Base-by-base conservation (phyloP, 2,329 filamentous ascomycete genomes). In the Curvularia sp. region DNA sequence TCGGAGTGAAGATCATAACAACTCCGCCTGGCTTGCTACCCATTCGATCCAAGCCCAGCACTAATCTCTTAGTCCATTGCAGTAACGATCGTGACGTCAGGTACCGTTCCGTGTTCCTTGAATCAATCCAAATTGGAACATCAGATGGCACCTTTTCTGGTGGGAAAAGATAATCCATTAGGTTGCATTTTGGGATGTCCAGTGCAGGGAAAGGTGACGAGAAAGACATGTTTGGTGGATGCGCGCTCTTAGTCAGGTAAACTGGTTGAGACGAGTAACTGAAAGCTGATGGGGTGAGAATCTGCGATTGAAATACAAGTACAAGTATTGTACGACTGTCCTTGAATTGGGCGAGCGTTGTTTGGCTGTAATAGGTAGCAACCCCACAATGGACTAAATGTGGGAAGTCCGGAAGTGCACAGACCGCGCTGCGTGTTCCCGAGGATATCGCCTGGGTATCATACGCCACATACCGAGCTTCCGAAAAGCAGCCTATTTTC, bases 1-100 rank as follows among this genome's bases (percentile, higher is more conserved):
- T 85, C 5, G 82, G 82, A 0, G 82, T 82, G 61, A 81, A 81
- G 8, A 84, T 80, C 79, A 85, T 78, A 30, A 84, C 80, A 1
- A 82, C 81, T 31, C 85, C 83, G 2, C 81, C 82, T 18, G 68
- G 72, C 57, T 78, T 72, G 33, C 83, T 66, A 6, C 81, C 82
- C 6, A 82, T 67, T 13, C 71, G 74, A 50, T 82, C 74, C 18
- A 85, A 73, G 10, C 83, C 83, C 47, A 77, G 70, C 0, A 77
- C 80, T 2, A 86, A 69, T 39, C 82, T 75, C 64, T 80, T 83
- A 12, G 81, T 74, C 82, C 82, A 85, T 77, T 76, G 70, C 38
- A 85, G 66, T 20, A 81, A 66, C 56, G 82, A 75, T 22, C 72
- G 73, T 0, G 82, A 77, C 0, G 83, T 83, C 10, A 85, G 75